Evolutionary conservation across 225 moss, liverwort and hornwort species (phyloP).

Genomic region (Physcomitrium patens): DNA sequence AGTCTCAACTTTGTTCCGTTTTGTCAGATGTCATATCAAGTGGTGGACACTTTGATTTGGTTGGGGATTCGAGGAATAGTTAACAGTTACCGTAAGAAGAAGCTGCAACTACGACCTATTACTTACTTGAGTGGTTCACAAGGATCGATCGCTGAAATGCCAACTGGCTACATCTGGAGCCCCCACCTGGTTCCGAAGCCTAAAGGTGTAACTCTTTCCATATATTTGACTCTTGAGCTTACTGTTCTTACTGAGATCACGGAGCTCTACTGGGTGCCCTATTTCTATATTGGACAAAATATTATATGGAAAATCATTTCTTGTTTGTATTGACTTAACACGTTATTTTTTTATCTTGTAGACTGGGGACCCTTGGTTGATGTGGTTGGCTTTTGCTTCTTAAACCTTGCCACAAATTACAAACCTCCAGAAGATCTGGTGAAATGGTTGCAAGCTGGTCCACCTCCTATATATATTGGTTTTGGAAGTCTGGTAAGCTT

Average conservation of each 20-base stretch:
- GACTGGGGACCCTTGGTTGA: slow-evolving; percentile 97
- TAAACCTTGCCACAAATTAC: slow-evolving; percentile 88
- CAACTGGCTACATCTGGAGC: slow-evolving; percentile 80
- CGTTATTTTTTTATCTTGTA: slow-evolving; percentile 38
- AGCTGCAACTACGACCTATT: slow-evolving; percentile 64
- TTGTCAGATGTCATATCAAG: slow-evolving; percentile 68
- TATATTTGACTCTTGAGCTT: not conserved
- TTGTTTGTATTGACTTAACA: not conserved
- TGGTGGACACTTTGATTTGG: slow-evolving; percentile 75
- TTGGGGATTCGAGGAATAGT: slow-evolving; percentile 71
- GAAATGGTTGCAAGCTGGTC: slow-evolving; percentile 77
- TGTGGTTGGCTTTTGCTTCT: slow-evolving; percentile 95
- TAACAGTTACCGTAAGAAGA: slow-evolving; percentile 69
- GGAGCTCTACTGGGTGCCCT: not conserved
- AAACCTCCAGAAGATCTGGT: slow-evolving; percentile 77
- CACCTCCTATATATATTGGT: slow-evolving; percentile 87
- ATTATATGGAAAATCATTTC: not conserved
- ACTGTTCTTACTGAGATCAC: not conserved
- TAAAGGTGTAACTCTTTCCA: slow-evolving; percentile 42
- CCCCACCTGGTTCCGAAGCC: slow-evolving; percentile 77
- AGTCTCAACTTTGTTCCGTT: slow-evolving; percentile 24
- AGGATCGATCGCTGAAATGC: slow-evolving; percentile 63
- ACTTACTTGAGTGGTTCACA: slow-evolving; percentile 72
- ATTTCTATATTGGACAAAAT: slow-evolving; percentile 15
- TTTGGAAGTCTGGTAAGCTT: slow-evolving; percentile 93